phyloP scores from a whole-genome alignment of 2,329 filamentous ascomycete genomes.

The Diaporthe sp. region DNA sequence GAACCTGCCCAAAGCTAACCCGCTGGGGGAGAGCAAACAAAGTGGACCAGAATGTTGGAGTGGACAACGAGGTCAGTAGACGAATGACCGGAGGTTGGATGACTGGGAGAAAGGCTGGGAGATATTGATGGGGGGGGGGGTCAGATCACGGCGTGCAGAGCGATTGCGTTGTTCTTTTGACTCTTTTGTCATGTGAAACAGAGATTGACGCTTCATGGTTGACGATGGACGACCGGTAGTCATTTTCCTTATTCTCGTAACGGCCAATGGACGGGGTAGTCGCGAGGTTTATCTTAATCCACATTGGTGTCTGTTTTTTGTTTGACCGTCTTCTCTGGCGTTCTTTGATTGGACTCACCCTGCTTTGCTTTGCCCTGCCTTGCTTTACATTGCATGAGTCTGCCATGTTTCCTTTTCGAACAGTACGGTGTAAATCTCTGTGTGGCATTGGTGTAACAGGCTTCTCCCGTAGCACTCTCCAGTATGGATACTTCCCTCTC shows the following conservation, averaged over 20 bases:
- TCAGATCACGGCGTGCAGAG: conserved; percentile 32
- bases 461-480: background rate
- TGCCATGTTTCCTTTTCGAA: background rate
- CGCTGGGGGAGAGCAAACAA: background rate
- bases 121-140: conserved; percentile 20
- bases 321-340: background rate
- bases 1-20: background rate
- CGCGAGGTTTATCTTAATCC: conserved; percentile 28
- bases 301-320: conserved; percentile 39
- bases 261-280: conserved; percentile 23
- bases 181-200: conserved; percentile 19
- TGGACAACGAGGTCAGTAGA: background rate
- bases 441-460: background rate
- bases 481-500: background rate
- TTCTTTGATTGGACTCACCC: background rate
- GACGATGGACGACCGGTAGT: conserved; percentile 32
- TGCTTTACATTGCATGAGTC: background rate
- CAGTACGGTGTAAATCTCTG: background rate
- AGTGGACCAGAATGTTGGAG: background rate
- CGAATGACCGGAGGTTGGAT: conserved; percentile 2
- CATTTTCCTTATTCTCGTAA: conserved; percentile 24
- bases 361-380: background rate
- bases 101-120: background rate
- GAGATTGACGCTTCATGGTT: conserved; percentile 33
- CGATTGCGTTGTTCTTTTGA: conserved; percentile 29